These are phyloP conservation scores for Pistacia integerrima DNA, from an alignment of 345 rosid genomes.

Conservation along the genomic window DNA sequence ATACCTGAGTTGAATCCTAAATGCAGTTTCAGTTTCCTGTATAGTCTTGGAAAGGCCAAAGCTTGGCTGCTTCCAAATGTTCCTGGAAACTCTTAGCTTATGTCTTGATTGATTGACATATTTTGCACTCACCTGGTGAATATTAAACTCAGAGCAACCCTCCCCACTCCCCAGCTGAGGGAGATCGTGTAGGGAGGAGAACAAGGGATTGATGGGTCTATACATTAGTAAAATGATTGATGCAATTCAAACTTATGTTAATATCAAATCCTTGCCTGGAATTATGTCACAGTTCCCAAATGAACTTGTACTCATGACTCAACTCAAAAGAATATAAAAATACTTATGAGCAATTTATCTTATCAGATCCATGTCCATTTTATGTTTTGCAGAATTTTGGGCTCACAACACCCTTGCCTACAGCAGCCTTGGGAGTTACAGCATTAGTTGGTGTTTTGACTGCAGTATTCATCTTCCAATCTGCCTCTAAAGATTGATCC, in stretches of 20 bases:
- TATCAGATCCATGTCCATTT: constrained; percentile 8
- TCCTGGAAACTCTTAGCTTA: not conserved
- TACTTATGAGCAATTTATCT: not conserved
- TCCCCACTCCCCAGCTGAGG: too few relatives aligned
- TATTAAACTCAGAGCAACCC: not conserved
- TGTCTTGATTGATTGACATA: constrained; percentile 6
- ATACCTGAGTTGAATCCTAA: not conserved
- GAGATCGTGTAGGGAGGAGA: not conserved
- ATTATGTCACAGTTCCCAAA: not conserved
- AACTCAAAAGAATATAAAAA: not conserved
- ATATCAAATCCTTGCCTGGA: not conserved
- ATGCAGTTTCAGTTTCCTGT: not conserved
- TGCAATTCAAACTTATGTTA: not conserved
- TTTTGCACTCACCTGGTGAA: not conserved
- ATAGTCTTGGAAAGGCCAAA: not conserved
- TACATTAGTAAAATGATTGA: not conserved
- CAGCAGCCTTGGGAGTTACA: constrained; percentile 81
- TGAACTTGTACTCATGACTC: not conserved
- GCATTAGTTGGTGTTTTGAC: constrained; percentile 77
- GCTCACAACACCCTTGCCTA: constrained; percentile 71
- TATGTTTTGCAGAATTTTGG: constrained; percentile 79
- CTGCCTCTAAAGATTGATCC: constrained; percentile 68
- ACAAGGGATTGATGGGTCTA: not conserved
- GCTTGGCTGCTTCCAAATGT: not conserved
- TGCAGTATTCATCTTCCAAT: constrained; percentile 88